Evolutionary conservation across 129 eudicot species (phyloP).

Genomic region (Sambucus nigra): DNA sequence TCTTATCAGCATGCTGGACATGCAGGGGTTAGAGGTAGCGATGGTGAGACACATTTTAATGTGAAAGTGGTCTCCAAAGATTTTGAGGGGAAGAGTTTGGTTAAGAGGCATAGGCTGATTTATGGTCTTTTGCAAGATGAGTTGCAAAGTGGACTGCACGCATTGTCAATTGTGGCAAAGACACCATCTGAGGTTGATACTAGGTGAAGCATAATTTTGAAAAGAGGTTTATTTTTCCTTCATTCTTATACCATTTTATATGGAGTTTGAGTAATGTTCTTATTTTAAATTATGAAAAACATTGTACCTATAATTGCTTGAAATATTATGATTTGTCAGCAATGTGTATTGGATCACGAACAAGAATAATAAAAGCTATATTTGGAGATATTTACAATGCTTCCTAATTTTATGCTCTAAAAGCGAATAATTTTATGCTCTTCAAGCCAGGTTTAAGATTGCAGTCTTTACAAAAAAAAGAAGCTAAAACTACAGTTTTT

Average conservation of each 20-base stretch:
- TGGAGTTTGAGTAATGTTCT: constrained; percentile 6
- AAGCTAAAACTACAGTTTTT: too few species aligned
- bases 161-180: constrained; percentile 77
- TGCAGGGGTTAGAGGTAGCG: constrained; percentile 69
- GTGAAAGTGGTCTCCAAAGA: constrained; percentile 68
- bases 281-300: not conserved
- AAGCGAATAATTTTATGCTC: too few species aligned
- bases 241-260: not conserved
- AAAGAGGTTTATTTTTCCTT: constrained; percentile 17
- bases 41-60: constrained; percentile 93
- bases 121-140: constrained; percentile 69
- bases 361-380: constrained; percentile 3
- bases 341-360: not conserved
- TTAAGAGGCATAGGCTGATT: constrained; percentile 84
- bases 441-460: too few species aligned
- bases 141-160: constrained; percentile 80
- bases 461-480: too few species aligned
- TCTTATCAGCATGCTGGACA: constrained; percentile 99
- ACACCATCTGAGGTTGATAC: constrained; percentile 68
- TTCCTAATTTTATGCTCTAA: too few species aligned
- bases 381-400: constrained; percentile 2
- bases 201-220: constrained; percentile 4
- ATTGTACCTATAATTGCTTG: constrained; percentile 7
- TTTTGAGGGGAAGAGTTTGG: constrained; percentile 86
- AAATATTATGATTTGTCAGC: not conserved